These are phyloP conservation scores for Myxozyma udenii DNA, from an alignment of 805 yeast genomes.

Conservation along the genomic window DNA sequence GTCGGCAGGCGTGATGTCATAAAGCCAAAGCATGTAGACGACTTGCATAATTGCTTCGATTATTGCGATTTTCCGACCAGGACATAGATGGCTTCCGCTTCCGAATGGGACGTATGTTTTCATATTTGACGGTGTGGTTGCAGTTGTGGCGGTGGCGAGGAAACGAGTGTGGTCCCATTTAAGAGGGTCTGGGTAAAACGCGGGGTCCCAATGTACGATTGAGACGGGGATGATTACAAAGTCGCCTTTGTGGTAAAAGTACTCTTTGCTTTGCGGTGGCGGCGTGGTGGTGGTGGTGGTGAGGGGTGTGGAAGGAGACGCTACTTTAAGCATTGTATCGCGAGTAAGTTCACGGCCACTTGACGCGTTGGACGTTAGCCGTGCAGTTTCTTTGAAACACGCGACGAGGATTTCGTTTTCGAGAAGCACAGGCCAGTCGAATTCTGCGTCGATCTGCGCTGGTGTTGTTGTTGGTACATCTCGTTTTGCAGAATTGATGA, in stretches of 20 bases:
- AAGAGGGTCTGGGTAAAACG: slow-evolving; percentile 23
- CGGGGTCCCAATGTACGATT: slow-evolving; percentile 24
- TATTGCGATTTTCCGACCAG: slow-evolving; percentile 20
- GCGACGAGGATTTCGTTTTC: slow-evolving; percentile 12
- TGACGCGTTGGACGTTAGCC: slow-evolving; percentile 10
- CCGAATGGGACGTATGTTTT: slow-evolving; percentile 15
- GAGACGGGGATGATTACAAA: slow-evolving; percentile 12
- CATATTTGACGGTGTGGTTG: background rate
- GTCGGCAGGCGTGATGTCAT: slow-evolving; percentile 10
- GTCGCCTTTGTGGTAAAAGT: slow-evolving; percentile 12
- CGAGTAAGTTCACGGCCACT: slow-evolving; percentile 8
- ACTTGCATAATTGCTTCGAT: slow-evolving; percentile 21
- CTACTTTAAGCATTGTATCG: slow-evolving; percentile 19
- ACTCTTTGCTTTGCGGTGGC: slow-evolving; percentile 1
- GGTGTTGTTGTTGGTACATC: too few relatives aligned
- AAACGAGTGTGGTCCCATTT: slow-evolving; percentile 21
- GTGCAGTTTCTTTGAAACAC: slow-evolving; percentile 23
- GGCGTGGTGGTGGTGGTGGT: background rate
- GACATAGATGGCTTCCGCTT: slow-evolving; percentile 19
- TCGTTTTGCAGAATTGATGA: slow-evolving; percentile 8
- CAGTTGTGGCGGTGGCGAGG: slow-evolving; percentile 1
- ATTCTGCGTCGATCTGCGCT: background rate
- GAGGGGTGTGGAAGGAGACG: slow-evolving; percentile 1
- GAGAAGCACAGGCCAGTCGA: slow-evolving; percentile 20
- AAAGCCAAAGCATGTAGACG: slow-evolving; percentile 21